Conservation (phyloP, 2,329 filamentous ascomycete species). For the Penicillium sp. region DNA sequence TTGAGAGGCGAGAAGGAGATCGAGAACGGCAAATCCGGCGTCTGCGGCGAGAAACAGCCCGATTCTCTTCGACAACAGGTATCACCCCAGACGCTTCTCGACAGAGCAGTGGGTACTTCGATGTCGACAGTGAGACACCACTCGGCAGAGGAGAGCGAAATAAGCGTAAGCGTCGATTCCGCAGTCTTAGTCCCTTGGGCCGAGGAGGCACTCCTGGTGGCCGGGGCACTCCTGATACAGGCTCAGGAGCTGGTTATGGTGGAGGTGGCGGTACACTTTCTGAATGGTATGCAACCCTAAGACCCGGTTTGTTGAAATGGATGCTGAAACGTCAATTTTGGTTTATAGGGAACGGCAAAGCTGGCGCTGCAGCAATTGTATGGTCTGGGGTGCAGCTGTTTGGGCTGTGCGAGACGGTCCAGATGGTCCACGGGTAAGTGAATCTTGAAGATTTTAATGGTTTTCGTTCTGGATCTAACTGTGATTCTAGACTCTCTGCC, state of each 20-base stretch:
- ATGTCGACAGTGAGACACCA: constrained; percentile 66
- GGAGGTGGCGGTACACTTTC: constrained; percentile 64
- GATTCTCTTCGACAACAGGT: constrained; percentile 83
- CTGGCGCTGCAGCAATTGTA: constrained; percentile 89
- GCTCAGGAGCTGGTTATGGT: constrained; percentile 67
- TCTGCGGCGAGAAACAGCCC: constrained; percentile 83
- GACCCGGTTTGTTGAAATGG: neutral
- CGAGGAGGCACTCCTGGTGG: constrained; percentile 66
- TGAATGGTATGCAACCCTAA: constrained; percentile 52
- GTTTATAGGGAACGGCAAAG: constrained; percentile 65
- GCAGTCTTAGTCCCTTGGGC: constrained; percentile 80
- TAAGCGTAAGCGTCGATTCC: constrained; percentile 92
- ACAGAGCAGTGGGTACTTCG: constrained; percentile 59
- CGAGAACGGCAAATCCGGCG: constrained; percentile 86
- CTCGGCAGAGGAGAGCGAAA: constrained; percentile 90
- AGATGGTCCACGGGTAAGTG: constrained; percentile 72
- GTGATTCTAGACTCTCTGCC: constrained; percentile 71
- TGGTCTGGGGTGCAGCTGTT: constrained; percentile 82
- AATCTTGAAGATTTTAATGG: neutral
- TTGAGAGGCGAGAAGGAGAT: constrained; percentile 94
- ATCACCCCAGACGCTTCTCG: constrained; percentile 74
- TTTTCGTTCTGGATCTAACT: constrained; percentile 14
- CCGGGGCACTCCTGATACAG: constrained; percentile 74
- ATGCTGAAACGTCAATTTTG: neutral
- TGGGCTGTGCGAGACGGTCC: constrained; percentile 96